Conservation (phyloP, 2,329 filamentous ascomycete genomes). For the Coniochaeta pulveracea region DNA sequence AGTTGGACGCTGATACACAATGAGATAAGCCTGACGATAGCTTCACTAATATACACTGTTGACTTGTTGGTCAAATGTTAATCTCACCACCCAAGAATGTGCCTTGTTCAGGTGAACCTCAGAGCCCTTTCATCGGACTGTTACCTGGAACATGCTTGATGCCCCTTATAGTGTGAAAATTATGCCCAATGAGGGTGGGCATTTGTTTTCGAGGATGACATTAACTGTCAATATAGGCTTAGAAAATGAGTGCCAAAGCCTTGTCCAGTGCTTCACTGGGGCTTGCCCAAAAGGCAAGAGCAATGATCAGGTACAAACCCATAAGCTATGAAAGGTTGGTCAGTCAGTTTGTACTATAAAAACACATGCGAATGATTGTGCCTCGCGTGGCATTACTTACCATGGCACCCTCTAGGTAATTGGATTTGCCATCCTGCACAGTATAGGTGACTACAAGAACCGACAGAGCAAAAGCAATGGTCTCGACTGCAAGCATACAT, state of each 20-base stretch:
- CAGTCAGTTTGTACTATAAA: slow-evolving; percentile 9
- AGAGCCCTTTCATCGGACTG: too few relatives aligned
- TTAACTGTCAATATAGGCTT: too few relatives aligned
- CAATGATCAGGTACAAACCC: slow-evolving; percentile 47
- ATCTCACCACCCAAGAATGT: too few relatives aligned
- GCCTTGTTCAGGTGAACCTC: too few relatives aligned
- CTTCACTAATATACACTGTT: too few relatives aligned
- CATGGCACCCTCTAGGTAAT: slow-evolving; percentile 76
- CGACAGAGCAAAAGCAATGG: slow-evolving; percentile 65
- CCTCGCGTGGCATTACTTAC: slow-evolving; percentile 21
- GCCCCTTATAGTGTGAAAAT: too few relatives aligned
- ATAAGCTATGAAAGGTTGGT: slow-evolving; percentile 23
- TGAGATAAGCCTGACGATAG: too few relatives aligned
- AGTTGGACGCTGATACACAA: too few relatives aligned
- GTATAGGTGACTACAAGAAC: slow-evolving; percentile 66
- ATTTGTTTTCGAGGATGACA: too few relatives aligned
- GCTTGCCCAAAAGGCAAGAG: slow-evolving; percentile 47
- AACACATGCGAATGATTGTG: neutral
- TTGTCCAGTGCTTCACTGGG: slow-evolving; percentile 36
- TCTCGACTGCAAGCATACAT: slow-evolving; percentile 53
- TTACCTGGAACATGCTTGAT: too few relatives aligned
- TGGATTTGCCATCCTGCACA: slow-evolving; percentile 72
- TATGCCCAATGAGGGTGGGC: too few relatives aligned
- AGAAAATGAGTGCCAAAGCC: slow-evolving; percentile 8
- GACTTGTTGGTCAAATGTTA: too few relatives aligned